These are phyloP conservation scores for Metarhizium brunneum DNA, from an alignment of 2,329 filamentous ascomycete genomes.

Conservation along the genomic window DNA sequence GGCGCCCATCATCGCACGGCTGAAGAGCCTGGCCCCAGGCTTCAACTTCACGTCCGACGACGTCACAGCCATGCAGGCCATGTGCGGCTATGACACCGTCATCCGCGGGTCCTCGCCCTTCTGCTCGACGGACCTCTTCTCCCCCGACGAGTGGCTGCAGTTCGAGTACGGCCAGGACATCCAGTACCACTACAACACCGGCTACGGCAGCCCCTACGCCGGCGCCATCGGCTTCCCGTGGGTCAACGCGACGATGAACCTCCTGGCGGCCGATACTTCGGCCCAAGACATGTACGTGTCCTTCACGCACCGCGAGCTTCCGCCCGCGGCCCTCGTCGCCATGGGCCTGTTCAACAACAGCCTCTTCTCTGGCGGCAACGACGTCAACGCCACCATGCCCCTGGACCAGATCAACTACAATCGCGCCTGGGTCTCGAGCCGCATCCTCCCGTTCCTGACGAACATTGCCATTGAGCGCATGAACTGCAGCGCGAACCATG, in stretches of 20 bases:
- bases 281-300: slow-evolving; percentile 54
- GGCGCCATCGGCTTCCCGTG: slow-evolving; percentile 56
- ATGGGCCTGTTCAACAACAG: slow-evolving; percentile 65
- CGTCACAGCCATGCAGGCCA: slow-evolving; percentile 55
- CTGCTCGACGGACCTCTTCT: slow-evolving; percentile 50
- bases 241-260: slow-evolving; percentile 50
- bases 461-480: slow-evolving; percentile 59
- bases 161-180: slow-evolving; percentile 59
- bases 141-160: slow-evolving; percentile 53
- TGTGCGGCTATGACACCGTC: slow-evolving; percentile 58
- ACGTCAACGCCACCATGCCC: slow-evolving; percentile 56
- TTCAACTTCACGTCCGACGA: slow-evolving; percentile 58
- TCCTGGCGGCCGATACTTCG: slow-evolving; percentile 31
- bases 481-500: slow-evolving; percentile 33
- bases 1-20: slow-evolving; percentile 47
- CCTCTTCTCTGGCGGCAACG: slow-evolving; percentile 37
- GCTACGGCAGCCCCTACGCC: slow-evolving; percentile 50
- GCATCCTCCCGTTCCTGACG: slow-evolving; percentile 54
- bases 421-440: slow-evolving; percentile 53
- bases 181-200: slow-evolving; percentile 55
- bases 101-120: slow-evolving; percentile 53
- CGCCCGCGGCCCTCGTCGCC: slow-evolving; percentile 56
- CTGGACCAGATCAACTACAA: slow-evolving; percentile 51
- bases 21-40: slow-evolving; percentile 39
- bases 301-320: slow-evolving; percentile 61